These are phyloP conservation scores for Flaveria floridana DNA, from an alignment of 140 eudicot genomes.

Conservation along the genomic window DNA sequence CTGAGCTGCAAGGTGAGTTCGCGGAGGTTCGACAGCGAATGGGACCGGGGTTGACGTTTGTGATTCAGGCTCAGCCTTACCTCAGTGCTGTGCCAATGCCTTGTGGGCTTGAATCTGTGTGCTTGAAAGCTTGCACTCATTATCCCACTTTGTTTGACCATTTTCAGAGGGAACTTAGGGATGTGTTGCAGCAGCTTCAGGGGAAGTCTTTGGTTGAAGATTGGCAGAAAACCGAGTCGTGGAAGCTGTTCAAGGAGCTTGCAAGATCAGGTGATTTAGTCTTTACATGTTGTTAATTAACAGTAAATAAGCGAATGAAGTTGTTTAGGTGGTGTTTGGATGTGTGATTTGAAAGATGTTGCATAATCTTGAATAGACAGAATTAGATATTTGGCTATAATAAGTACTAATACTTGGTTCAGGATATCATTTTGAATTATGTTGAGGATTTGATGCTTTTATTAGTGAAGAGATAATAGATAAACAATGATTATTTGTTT, in stretches of 20 bases:
- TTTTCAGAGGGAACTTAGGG: slow-evolving; percentile 89
- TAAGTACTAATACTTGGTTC: neutral
- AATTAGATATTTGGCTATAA: neutral
- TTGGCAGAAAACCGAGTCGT: slow-evolving; percentile 73
- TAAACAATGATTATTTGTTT: neutral
- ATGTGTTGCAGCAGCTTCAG: slow-evolving; percentile 59
- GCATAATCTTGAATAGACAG: neutral
- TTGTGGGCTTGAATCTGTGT: slow-evolving; percentile 67
- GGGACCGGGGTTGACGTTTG: slow-evolving; percentile 93
- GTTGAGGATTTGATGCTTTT: neutral
- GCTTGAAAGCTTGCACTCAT: slow-evolving; percentile 90
- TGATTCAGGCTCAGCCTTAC: slow-evolving; percentile 89
- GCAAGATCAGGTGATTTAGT: slow-evolving; percentile 61
- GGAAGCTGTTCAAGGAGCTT: slow-evolving; percentile 82
- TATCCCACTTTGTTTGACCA: slow-evolving; percentile 89
- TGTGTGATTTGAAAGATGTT: neutral
- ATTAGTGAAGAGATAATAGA: neutral
- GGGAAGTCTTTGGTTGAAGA: slow-evolving; percentile 33
- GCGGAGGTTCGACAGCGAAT: slow-evolving; percentile 59
- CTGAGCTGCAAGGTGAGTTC: slow-evolving; percentile 82
- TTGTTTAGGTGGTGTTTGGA: neutral
- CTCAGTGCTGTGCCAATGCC: slow-evolving; percentile 89
- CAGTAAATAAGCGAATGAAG: neutral
- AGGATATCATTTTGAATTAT: no score
- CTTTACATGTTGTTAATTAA: neutral